phyloP scores from a whole-genome alignment of 352 stramenopile species.

The Pythium vanterpoolii region DNA sequence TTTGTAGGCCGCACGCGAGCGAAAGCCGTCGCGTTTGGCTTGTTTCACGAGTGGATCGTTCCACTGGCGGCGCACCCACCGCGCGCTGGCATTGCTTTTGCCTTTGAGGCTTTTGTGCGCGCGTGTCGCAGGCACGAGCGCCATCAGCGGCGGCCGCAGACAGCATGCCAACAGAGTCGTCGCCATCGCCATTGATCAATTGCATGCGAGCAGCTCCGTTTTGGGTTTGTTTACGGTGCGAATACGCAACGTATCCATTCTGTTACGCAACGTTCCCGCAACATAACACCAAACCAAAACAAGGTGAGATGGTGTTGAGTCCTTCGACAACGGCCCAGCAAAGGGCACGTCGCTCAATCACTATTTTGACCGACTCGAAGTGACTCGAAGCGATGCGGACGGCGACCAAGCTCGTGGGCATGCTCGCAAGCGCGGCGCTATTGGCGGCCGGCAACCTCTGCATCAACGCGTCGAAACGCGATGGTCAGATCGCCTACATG shows the following conservation, averaged over 20 bases:
- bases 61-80: conserved; percentile 84
- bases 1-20: conserved; percentile 81
- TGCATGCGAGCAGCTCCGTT: not conserved
- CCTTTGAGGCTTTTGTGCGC: conserved; percentile 77
- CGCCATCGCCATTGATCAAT: not conserved
- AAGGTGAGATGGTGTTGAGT: conserved; percentile 10
- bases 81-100: conserved; percentile 79
- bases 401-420: conserved; percentile 48
- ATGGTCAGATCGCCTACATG: conserved; percentile 76
- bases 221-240: conserved; percentile 1
- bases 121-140: conserved; percentile 22
- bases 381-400: conserved; percentile 9
- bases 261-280: conserved; percentile 3
- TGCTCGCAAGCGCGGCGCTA: conserved; percentile 63
- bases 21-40: conserved; percentile 77
- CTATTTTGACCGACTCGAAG: not conserved
- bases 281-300: conserved; percentile 8
- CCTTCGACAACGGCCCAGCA: not conserved
- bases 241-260: not conserved
- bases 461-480: conserved; percentile 81
- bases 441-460: conserved; percentile 80
- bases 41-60: conserved; percentile 83
- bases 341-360: not conserved
- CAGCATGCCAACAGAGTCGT: conserved; percentile 4
- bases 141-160: conserved; percentile 8